Evolutionary conservation across 805 yeast genomes (phyloP).

Genomic region (Tetrapisispora namnaoensis): DNA sequence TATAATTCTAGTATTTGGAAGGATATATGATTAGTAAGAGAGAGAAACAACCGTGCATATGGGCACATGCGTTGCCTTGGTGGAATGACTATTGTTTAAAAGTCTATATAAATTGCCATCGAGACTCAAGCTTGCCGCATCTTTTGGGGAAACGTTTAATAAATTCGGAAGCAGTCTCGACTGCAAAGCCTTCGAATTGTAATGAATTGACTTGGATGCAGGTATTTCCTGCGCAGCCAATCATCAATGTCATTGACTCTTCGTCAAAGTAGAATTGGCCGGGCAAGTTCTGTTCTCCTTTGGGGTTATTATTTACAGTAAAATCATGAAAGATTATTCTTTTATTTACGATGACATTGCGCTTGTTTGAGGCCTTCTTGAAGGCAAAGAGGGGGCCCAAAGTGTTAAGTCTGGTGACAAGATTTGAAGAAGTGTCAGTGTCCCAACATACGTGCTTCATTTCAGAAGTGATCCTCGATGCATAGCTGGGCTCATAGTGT

Average conservation of each 20-base stretch:
- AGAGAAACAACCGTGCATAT: too few relatives aligned
- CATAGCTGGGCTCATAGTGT: conserved; percentile 31
- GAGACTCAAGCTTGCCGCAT: conserved; percentile 17
- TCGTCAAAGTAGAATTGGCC: conserved; percentile 27
- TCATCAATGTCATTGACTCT: conserved; percentile 21
- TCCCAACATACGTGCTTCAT: conserved; percentile 43
- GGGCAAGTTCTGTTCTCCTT: conserved; percentile 5
- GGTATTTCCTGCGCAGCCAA: conserved; percentile 38
- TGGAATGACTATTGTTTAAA: too few relatives aligned
- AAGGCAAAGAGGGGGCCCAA: conserved; percentile 49
- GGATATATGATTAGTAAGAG: too few relatives aligned
- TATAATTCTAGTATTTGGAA: too few relatives aligned
- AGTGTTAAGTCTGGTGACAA: conserved; percentile 38
- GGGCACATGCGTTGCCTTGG: too few relatives aligned
- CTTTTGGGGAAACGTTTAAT: conserved; percentile 37
- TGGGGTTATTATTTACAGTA: conserved; percentile 1
- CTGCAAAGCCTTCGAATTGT: conserved; percentile 46
- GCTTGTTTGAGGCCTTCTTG: conserved; percentile 29
- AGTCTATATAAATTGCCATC: too few relatives aligned
- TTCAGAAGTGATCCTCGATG: conserved; percentile 42
- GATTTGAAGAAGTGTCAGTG: conserved; percentile 26
- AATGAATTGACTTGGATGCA: conserved; percentile 30
- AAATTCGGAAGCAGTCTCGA: conserved; percentile 40
- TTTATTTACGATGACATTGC: conserved; percentile 29
- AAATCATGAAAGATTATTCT: conserved; percentile 43